These are phyloP conservation scores for Taphrina deformans DNA, from an alignment of 1,139 yeast genomes.

Conservation along the genomic window DNA sequence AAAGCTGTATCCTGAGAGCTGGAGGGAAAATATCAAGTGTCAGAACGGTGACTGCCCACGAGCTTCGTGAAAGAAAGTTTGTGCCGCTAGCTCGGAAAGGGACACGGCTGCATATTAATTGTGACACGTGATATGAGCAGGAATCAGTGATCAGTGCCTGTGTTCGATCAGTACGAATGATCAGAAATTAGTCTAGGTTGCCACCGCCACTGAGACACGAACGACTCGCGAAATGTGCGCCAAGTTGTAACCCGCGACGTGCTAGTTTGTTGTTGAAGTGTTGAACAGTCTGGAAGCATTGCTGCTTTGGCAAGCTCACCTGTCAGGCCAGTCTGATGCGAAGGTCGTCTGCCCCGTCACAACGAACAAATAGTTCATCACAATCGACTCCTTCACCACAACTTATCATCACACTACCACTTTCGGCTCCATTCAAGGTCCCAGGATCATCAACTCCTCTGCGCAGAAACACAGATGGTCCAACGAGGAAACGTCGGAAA, in stretches of 20 bases:
- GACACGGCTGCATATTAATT: neutral
- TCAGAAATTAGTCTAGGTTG: neutral
- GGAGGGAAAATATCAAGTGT: neutral
- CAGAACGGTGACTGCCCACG: neutral
- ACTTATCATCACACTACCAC: neutral
- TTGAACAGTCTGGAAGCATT: too few relatives aligned
- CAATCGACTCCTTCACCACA: conserved; percentile 24
- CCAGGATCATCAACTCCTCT: conserved; percentile 21
- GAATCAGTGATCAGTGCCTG: neutral
- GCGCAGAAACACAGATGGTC: conserved; percentile 28
- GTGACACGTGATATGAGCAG: neutral
- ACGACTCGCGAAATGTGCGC: neutral
- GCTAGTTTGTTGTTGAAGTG: neutral
- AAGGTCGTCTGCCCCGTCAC: conserved; percentile 28
- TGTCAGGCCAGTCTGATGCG: too few relatives aligned
- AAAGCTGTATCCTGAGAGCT: neutral
- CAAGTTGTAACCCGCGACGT: neutral
- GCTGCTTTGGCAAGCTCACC: too few relatives aligned
- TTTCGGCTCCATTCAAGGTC: conserved; percentile 25
- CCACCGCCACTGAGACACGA: conserved; percentile 10
- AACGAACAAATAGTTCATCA: conserved; percentile 4
- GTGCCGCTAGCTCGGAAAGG: neutral
- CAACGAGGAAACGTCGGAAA: conserved; percentile 37
- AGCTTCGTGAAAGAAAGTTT: neutral
- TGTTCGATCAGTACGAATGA: neutral